Percentiles rank a stretch among this genome's conserved stretches.
phyloP scores from a whole-genome alignment of 2,329 filamentous ascomycete genomes.

The Fusarium anguioides region DNA sequence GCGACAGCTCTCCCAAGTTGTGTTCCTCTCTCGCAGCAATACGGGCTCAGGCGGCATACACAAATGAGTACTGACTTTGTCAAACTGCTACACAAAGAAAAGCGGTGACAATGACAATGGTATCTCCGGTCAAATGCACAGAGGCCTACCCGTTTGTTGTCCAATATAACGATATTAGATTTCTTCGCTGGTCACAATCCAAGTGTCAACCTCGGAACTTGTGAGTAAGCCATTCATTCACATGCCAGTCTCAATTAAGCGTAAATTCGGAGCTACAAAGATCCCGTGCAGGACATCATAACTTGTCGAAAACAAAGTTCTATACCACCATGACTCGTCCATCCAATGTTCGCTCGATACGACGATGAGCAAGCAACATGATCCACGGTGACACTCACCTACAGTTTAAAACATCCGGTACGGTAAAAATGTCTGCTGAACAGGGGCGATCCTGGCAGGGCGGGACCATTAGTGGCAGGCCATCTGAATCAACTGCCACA shows the following conservation, averaged over 20 bases:
- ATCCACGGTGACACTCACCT: conserved; percentile 32
- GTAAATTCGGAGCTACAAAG: conserved; percentile 17
- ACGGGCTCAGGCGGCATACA: conserved; percentile 4
- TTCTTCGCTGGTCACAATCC: background rate
- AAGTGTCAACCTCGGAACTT: background rate
- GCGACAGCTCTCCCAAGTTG: background rate
- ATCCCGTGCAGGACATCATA: conserved; percentile 20
- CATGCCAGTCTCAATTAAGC: conserved; percentile 1
- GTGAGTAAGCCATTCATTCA: conserved; percentile 1
- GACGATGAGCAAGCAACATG: conserved; percentile 13
- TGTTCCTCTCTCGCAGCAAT: background rate
- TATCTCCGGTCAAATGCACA: background rate
- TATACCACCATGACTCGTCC: conserved; percentile 25
- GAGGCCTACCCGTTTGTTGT: background rate
- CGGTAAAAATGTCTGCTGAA: conserved; percentile 28
- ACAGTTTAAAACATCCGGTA: conserved; percentile 33
- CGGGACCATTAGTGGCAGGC: conserved; percentile 34
- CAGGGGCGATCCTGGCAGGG: conserved; percentile 37
- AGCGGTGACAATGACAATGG: conserved; percentile 21
- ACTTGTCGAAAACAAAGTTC: conserved; percentile 10
- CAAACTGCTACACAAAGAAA: conserved; percentile 40
- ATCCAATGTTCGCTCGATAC: conserved; percentile 9
- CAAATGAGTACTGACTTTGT: conserved; percentile 22
- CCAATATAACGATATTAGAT: background rate
- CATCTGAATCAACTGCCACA: conserved; percentile 42